These are phyloP conservation scores for Boletus rubroflammeus DNA, from an alignment of 768 basidiomycete species.

Conservation along the genomic window DNA sequence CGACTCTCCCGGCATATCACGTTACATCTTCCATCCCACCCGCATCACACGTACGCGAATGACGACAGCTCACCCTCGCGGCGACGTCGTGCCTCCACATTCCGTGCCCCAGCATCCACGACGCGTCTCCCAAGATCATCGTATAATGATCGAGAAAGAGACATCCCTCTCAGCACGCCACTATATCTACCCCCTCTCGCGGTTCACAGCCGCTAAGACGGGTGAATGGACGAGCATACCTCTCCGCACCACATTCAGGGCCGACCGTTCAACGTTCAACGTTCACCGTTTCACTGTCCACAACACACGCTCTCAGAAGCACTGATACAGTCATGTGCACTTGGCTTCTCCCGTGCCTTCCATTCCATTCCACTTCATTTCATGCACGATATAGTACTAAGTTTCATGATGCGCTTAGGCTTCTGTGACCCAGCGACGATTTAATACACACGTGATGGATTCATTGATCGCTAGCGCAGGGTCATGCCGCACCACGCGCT, in stretches of 20 bases:
- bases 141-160: neutral
- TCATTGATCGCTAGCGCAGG: slow-evolving; percentile 11
- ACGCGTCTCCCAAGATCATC: neutral
- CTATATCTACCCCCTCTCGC: neutral
- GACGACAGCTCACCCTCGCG: neutral
- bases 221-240: neutral
- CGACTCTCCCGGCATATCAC: neutral
- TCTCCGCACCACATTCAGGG: neutral
- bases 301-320: slow-evolving; percentile 3
- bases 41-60: neutral
- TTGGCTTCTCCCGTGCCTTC: slow-evolving; percentile 3
- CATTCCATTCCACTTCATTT: slow-evolving; percentile 13
- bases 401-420: neutral
- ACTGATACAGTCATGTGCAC: neutral
- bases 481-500: neutral
- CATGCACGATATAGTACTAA: neutral
- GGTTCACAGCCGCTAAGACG: neutral
- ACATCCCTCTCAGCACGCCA: neutral
- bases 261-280: neutral
- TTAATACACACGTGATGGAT: slow-evolving; percentile 9
- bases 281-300: neutral
- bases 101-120: neutral
- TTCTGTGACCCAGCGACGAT: slow-evolving; percentile 13
- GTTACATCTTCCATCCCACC: neutral
- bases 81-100: neutral